Evolutionary conservation across 2,329 filamentous ascomycete species (phyloP).

Genomic region (Cryphonectria nitschkei): DNA sequence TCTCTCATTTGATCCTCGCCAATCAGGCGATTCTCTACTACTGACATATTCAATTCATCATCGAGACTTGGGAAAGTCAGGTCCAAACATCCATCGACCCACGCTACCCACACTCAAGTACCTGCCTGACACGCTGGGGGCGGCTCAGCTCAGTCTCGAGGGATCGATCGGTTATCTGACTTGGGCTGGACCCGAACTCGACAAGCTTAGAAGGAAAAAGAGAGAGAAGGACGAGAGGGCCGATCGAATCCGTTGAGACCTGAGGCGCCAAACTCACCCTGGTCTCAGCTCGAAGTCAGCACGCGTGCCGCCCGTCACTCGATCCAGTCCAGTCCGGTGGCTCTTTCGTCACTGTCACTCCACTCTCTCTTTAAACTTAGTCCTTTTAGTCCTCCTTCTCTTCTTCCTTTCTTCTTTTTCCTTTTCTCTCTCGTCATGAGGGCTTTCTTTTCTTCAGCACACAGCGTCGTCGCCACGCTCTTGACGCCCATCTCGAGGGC

Average conservation of each 20-base stretch:
- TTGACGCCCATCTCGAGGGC: conserved; percentile 12
- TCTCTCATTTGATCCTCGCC: not conserved
- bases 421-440: conserved; percentile 12
- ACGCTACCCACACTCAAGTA: not conserved
- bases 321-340: not conserved
- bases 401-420: not conserved
- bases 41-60: not conserved
- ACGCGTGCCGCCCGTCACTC: not conserved
- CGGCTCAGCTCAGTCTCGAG: not conserved
- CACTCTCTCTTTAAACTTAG: not conserved
- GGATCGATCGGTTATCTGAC: not conserved
- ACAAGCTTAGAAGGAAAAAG: not conserved
- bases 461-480: conserved; percentile 19
- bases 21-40: not conserved
- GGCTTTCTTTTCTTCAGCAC: conserved; percentile 10
- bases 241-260: not conserved
- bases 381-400: not conserved
- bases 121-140: not conserved
- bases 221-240: not conserved
- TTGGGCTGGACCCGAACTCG: not conserved
- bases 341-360: conserved; percentile 8
- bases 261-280: not conserved
- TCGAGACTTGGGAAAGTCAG: not conserved
- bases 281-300: not conserved
- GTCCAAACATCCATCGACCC: not conserved